Evolutionary conservation across 768 basidiomycete genomes (phyloP).

Genomic region (Podaxis carcinomalis): DNA sequence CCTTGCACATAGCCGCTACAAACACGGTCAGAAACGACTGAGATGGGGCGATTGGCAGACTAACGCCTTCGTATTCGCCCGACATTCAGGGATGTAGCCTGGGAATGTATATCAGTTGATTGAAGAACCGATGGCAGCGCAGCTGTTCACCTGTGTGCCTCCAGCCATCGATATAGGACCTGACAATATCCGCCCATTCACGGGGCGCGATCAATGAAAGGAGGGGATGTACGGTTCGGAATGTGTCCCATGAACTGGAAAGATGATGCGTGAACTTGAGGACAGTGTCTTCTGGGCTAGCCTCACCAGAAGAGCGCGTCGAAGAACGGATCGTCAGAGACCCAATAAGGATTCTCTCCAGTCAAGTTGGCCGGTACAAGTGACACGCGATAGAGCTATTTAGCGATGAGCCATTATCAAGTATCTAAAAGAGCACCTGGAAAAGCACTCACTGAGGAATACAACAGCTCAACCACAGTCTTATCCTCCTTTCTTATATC

Average conservation of each 20-base stretch:
- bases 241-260: constrained; percentile 48
- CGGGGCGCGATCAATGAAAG: constrained; percentile 39
- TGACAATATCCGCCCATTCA: constrained; percentile 46
- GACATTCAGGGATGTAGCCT: constrained; percentile 49
- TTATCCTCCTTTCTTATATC: constrained; percentile 33
- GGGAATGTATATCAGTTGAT: neutral
- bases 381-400: constrained; percentile 43
- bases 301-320: constrained; percentile 47
- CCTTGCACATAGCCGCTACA: constrained; percentile 45
- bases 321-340: constrained; percentile 40
- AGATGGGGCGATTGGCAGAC: constrained; percentile 6
- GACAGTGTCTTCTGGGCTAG: neutral
- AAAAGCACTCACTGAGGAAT: constrained; percentile 36
- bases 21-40: neutral
- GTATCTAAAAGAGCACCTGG: neutral
- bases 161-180: constrained; percentile 49
- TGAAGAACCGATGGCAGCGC: neutral
- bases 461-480: constrained; percentile 39
- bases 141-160: constrained; percentile 33
- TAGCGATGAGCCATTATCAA: neutral
- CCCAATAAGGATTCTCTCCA: constrained; percentile 49
- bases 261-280: neutral
- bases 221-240: constrained; percentile 48
- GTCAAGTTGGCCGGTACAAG: constrained; percentile 51
- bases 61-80: constrained; percentile 45